Evolutionary conservation across 2,329 filamentous ascomycete species (phyloP), one percentile per base, ranked within the genome.

Genomic region (Fragosphaeria purpurea): DNA sequence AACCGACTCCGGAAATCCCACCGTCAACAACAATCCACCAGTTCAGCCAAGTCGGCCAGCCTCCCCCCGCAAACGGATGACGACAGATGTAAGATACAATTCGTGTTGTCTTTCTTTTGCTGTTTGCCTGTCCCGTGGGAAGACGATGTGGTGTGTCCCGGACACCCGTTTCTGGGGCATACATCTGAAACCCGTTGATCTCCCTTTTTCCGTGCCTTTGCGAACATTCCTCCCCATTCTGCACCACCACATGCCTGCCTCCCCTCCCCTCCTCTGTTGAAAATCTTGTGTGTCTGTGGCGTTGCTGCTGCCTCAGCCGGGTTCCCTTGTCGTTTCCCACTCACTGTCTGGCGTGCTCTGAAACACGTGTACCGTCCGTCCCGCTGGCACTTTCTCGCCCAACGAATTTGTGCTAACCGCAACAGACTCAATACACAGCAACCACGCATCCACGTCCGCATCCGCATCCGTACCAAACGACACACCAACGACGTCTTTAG

Each of bases 401-500:
- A 22, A 22, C 22, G 22, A 22, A 22, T 22, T 22, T 3, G 22
- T 22, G 22, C 22, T 22, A 22, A 22, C 22, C 22, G 22, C 22
- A 22, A 22, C 22, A 22, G 22, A 22, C 22, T 22, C 22, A 22
- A 22, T 22, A 22, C 22, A 22, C 22, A 22, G 50, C 50, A 37
- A 32, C 50, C 37, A 33, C 37, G 40, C 42, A 50, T 41, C 37
- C 34, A 7, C 51, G 52, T 38, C 46, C 51, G 32, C 50, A 48
- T 39, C 22, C 22, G 22, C 22, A 3, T 55, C 54, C 7, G 44
- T 51, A n/a, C 50, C 55, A 51, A 56, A 62, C 62, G 56, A 59
- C 44, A 56, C 59, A 50, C 51, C 55, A 41, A 55, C 56, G 48
- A 50, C 56, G 11, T 66, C 65, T 44, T 60, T 72, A 56, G 59